Evolutionary conservation across 305 asterid species (phyloP).

Genomic region (Caryopteris hybrid): DNA sequence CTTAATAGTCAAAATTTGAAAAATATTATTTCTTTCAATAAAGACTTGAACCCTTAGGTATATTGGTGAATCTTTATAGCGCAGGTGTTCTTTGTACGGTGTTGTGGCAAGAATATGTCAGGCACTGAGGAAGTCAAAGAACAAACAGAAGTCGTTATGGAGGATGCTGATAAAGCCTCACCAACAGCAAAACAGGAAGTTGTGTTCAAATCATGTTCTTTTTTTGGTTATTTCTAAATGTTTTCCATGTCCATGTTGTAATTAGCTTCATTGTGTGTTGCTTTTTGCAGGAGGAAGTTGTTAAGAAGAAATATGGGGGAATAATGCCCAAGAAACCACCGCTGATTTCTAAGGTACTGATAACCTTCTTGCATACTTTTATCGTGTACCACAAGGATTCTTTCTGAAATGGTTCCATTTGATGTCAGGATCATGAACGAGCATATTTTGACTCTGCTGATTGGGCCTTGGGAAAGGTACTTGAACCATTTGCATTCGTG

Average conservation of each 20-base stretch:
- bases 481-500: conserved; percentile 5
- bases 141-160: conserved; percentile 44
- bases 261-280: background rate
- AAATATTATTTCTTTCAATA: background rate
- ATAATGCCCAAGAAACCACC: conserved; percentile 91
- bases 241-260: background rate
- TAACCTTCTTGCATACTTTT: background rate
- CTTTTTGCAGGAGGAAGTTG: conserved; percentile 53
- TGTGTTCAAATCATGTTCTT: conserved; percentile 26
- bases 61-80: conserved; percentile 10
- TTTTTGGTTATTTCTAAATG: background rate
- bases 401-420: conserved; percentile 13
- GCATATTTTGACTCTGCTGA: conserved; percentile 97
- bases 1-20: background rate
- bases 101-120: conserved; percentile 52
- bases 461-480: conserved; percentile 96
- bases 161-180: conserved; percentile 41
- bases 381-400: background rate
- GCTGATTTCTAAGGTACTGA: conserved; percentile 72
- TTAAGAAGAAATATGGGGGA: conserved; percentile 89
- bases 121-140: conserved; percentile 64
- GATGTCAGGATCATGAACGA: conserved; percentile 83
- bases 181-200: conserved; percentile 64
- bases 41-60: conserved; percentile 3
- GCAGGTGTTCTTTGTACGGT: conserved; percentile 30